A percentile compares a stretch with the other conserved stretches of the same genome.
phyloP scores from a whole-genome alignment of 768 basidiomycete genomes.

The Inosperma sp. region DNA sequence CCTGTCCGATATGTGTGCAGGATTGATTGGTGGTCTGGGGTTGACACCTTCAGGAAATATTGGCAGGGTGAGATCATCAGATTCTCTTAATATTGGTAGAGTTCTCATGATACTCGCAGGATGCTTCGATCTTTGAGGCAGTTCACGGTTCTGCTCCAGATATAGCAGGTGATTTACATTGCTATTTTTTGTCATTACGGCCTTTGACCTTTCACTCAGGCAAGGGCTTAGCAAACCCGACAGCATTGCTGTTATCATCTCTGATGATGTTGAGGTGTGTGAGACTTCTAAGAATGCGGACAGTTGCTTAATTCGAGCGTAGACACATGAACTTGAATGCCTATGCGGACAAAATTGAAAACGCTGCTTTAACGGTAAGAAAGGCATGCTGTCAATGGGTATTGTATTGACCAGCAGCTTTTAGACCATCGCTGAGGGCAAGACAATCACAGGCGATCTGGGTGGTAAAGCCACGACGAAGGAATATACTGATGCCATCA shows the following conservation, averaged over 20 bases:
- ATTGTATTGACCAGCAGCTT: constrained; percentile 13
- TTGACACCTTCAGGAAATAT: constrained; percentile 98
- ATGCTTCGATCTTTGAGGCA: constrained; percentile 99
- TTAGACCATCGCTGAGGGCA: constrained; percentile 96
- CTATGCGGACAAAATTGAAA: constrained; percentile 85
- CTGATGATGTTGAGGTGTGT: constrained; percentile 93
- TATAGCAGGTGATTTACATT: constrained; percentile 69
- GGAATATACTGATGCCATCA: constrained; percentile 88
- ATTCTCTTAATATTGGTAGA: constrained; percentile 1
- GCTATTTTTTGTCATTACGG: constrained; percentile 4
- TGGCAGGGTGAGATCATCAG: constrained; percentile 60
- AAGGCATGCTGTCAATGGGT: constrained; percentile 3
- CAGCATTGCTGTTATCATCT: constrained; percentile 91
- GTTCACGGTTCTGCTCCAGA: constrained; percentile 99
- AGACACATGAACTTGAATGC: constrained; percentile 91
- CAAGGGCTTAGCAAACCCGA: constrained; percentile 96
- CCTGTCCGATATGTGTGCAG: constrained; percentile 97
- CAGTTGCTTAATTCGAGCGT: constrained; percentile 15
- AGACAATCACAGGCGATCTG: constrained; percentile 90
- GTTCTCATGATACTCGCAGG: constrained; percentile 42
- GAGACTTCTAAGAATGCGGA: constrained; percentile 9
- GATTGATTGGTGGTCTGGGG: constrained; percentile 95
- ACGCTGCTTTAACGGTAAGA: constrained; percentile 81
- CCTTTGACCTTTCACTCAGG: constrained; percentile 37
- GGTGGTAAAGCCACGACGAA: constrained; percentile 88